Base-by-base conservation (phyloP, 2,329 filamentous ascomycete species). In the Cordyceps cateniannulata region DNA sequence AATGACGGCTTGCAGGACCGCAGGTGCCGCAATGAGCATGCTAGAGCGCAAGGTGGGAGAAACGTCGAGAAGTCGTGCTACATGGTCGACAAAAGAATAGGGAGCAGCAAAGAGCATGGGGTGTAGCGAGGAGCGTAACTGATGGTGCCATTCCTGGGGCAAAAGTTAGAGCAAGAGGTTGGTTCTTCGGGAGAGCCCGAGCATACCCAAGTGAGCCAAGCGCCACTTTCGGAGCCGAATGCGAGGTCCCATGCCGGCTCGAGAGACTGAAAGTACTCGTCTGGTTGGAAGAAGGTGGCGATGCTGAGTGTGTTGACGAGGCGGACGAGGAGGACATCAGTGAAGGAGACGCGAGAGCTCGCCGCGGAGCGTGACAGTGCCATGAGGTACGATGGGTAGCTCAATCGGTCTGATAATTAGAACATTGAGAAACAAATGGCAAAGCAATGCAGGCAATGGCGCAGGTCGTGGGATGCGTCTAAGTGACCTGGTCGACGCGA, bases 201-300 rank as follows among this genome's bases (percentile, higher is more conserved):
- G 77, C 82, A 69, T 80, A 96, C 93, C 95, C 95, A 99, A 64
- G 95, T 99, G 69, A 97, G 82, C 91, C 93, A 99, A 29, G 93
- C 91, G 64, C 90, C 89, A 73, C 87, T 89, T 16, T 81, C 72
- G 2, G 78, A 70, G 24, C 93, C 93, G 79, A 96, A 97, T 3
- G 90, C 89, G 60, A 95, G 81, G 68, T 87, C 80, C 93, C 93
- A 98, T 66, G 95, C 95, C 58, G 95, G 93, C 77, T 99, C 95
- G 49, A 98, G 83, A 1, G 92, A 89, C 72, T 99, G 95, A 70
- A 95, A 99, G 78, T 91, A 98, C 75, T 99, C 95, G 77, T 99
- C 95, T 29, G 95, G 95, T 74, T 99, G 95, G 77, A 99, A 99
- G 73, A 97, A 99, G 22, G 95, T 98, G 65, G 84, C 80, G 61